Base-by-base conservation (phyloP, 2,329 filamentous ascomycete species). In the Aspergillus japonicus region DNA sequence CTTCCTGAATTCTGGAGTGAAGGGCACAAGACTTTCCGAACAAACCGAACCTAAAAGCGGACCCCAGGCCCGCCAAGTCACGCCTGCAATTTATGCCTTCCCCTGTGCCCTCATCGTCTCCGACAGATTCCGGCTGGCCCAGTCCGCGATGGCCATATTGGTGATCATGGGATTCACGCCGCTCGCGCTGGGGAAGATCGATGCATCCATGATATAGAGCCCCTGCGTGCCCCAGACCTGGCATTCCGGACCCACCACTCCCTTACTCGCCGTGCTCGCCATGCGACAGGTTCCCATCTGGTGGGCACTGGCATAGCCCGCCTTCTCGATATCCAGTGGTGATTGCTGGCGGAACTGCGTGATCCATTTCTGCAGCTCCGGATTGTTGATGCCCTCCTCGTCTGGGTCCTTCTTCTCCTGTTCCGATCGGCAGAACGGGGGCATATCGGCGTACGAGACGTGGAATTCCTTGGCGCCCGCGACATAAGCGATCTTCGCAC, bases 381-480 rank as follows among this genome's bases (percentile, higher is more conserved):
- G 64, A 60, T 87, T 81, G 66, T 86, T 86, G 65, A 83, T 78
- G 0, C 82, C 82, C 5, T 76, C 72, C 1, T 76, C 69, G 1
- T 60, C 61, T 19, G 68, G 67, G 2, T 56, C 59, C 19, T 68
- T 64, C 7, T 66, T 66, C 11, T 61, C 65, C 5, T 68, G 14
- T 16, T 44, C 65, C 2, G 73, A 67, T 14, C 85, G 82, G 29
- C 83, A 72, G 70, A 92, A 97, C 0, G 87, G 82, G 31, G 83
- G 79, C 39, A 91, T 73, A 8, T 85, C 86, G 0, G 85, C 82
- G 21, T 90, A 80, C 3, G 82, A 79, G 0, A 87, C 81, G 70
- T 88, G 85, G 71, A 97, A 93, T 75, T 96, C 91, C n/a, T 79
- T 81, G 0, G 93, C 94, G 24, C 92, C 92, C 44, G 86, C 82